Percentiles rank a stretch among this genome's conserved stretches.
Conservation (phyloP, 1,139 yeast genomes). For the Yamadazyma diospyri region DNA sequence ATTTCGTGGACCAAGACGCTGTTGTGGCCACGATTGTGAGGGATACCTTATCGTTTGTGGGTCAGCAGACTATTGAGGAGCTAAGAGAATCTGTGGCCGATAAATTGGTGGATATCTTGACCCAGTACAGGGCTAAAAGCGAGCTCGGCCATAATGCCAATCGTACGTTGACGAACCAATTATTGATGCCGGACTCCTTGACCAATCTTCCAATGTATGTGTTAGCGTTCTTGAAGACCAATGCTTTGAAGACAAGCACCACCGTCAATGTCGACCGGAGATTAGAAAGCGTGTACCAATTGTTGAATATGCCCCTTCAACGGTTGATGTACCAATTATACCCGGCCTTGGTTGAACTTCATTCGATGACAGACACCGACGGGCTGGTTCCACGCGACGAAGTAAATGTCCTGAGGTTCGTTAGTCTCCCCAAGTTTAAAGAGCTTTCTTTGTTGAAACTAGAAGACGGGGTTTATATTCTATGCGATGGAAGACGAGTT, state of each 20-base stretch:
- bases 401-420: conserved; percentile 45
- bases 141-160: conserved; percentile 48
- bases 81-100: conserved; percentile 61
- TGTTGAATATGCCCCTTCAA: conserved; percentile 56
- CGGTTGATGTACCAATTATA: conserved; percentile 65
- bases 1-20: conserved; percentile 83
- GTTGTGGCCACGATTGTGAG: conserved; percentile 69
- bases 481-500: conserved; percentile 65
- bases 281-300: conserved; percentile 52
- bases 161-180: conserved; percentile 54
- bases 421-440: conserved; percentile 46
- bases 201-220: conserved; percentile 68
- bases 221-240: conserved; percentile 66
- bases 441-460: conserved; percentile 46
- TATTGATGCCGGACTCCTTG: conserved; percentile 80
- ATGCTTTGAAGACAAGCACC: conserved; percentile 53
- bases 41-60: conserved; percentile 62
- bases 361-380: conserved; percentile 57
- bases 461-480: conserved; percentile 73
- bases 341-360: conserved; percentile 78
- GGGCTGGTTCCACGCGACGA: conserved; percentile 38
- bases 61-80: conserved; percentile 56
- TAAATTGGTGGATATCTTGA: conserved; percentile 68
- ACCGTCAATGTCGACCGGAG: conserved; percentile 53
- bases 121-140: conserved; percentile 65